Conservation (phyloP, 345 rosid species). For the Trapa bicornis region DNA sequence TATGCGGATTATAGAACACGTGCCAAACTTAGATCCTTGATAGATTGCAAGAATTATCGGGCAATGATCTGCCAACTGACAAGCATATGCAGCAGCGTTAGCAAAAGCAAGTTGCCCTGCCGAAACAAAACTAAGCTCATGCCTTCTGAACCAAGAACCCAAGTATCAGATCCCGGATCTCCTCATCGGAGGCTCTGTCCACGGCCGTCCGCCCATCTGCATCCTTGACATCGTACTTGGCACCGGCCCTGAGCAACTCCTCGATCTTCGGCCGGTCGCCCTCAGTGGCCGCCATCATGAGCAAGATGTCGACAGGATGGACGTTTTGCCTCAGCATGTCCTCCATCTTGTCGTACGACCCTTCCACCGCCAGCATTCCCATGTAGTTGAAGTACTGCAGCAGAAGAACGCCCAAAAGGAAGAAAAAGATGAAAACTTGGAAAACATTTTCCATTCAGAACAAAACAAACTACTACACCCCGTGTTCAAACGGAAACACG, state of each 20-base stretch:
- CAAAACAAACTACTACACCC: background rate
- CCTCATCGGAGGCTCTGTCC: slow-evolving; percentile 46
- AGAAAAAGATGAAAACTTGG: background rate
- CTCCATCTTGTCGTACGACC: slow-evolving; percentile 83
- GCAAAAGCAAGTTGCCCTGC: too few relatives aligned
- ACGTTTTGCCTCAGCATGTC: slow-evolving; percentile 62
- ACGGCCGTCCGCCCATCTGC: slow-evolving; percentile 66
- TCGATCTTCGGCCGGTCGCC: slow-evolving; percentile 84
- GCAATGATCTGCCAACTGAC: too few relatives aligned
- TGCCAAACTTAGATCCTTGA: too few relatives aligned
- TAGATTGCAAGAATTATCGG: too few relatives aligned
- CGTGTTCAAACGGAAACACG: background rate
- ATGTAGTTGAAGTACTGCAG: slow-evolving; percentile 87
- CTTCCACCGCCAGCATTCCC: slow-evolving; percentile 96
- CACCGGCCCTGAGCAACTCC: slow-evolving; percentile 79
- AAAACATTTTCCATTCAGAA: background rate
- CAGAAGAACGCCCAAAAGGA: background rate
- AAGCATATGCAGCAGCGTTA: too few relatives aligned
- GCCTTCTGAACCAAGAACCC: slow-evolving; percentile 49
- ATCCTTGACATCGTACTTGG: slow-evolving; percentile 47
- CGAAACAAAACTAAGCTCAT: slow-evolving; percentile 13
- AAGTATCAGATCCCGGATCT: slow-evolving; percentile 55
- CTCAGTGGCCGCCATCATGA: slow-evolving; percentile 73
- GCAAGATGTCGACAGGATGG: slow-evolving; percentile 75
- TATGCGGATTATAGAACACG: too few relatives aligned